These are phyloP conservation scores for Coemansia aciculifera DNA, from an alignment of 192 early-diverging fungal species.

Conservation along the genomic window DNA sequence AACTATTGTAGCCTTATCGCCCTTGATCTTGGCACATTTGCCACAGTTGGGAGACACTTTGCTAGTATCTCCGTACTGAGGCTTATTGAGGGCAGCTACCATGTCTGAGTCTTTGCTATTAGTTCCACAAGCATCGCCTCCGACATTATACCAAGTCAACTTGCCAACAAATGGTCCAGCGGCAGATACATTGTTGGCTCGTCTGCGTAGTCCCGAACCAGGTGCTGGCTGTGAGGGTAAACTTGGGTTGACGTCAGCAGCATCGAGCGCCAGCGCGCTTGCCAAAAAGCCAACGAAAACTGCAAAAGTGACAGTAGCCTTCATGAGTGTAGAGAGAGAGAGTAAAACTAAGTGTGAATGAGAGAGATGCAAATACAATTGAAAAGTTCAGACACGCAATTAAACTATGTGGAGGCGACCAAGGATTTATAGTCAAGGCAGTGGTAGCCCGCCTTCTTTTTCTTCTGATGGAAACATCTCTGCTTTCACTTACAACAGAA, in stretches of 20 bases:
- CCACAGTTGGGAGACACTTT: constrained; percentile 49
- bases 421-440: not conserved
- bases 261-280: not conserved
- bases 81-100: constrained; percentile 48
- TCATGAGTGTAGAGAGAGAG: not conserved
- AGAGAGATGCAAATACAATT: not conserved
- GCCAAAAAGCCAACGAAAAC: not conserved
- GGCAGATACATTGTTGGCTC: not conserved
- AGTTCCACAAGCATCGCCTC: constrained; percentile 31
- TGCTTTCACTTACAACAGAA: not conserved
- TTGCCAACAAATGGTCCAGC: constrained; percentile 19
- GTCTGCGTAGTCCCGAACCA: not conserved
- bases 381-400: not conserved
- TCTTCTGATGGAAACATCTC: not conserved
- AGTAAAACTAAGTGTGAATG: not conserved
- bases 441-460: not conserved
- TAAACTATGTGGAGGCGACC: not conserved
- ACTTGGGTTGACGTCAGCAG: not conserved
- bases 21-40: constrained; percentile 45
- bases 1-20: constrained; percentile 49
- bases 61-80: constrained; percentile 53
- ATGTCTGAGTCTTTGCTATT: constrained; percentile 20
- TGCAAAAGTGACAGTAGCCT: not conserved
- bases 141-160: constrained; percentile 27
- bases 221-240: not conserved